Conservation (phyloP, 768 basidiomycete genomes). For the Leucocoprinus birnbaumii region DNA sequence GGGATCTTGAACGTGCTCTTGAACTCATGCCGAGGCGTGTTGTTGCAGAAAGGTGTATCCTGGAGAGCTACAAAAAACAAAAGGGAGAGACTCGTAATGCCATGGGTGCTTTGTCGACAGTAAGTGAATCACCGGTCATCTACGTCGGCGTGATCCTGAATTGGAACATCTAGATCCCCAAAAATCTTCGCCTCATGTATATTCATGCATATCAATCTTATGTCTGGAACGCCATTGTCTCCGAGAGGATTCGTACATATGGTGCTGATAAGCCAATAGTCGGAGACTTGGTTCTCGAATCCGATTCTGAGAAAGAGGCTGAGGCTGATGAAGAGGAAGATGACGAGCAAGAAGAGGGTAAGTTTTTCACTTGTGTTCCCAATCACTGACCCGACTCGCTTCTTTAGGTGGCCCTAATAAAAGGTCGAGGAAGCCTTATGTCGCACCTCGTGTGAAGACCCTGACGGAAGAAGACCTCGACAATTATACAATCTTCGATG, state of each 20-base stretch:
- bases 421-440: slow-evolving; percentile 52
- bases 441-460: slow-evolving; percentile 70
- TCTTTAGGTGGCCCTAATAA: slow-evolving; percentile 25
- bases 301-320: slow-evolving; percentile 28
- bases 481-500: slow-evolving; percentile 88
- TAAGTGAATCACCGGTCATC: slow-evolving; percentile 31
- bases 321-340: slow-evolving; percentile 32
- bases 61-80: slow-evolving; percentile 87
- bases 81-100: slow-evolving; percentile 77
- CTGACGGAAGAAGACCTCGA: slow-evolving; percentile 75
- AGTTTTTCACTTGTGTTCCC: slow-evolving; percentile 14
- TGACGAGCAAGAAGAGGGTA: slow-evolving; percentile 30
- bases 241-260: slow-evolving; percentile 81
- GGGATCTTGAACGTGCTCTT: slow-evolving; percentile 78
- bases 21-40: slow-evolving; percentile 86
- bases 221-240: slow-evolving; percentile 97
- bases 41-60: slow-evolving; percentile 89
- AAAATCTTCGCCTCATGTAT: slow-evolving; percentile 95
- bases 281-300: slow-evolving; percentile 89
- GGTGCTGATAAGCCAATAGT: slow-evolving; percentile 73
- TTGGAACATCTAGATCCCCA: slow-evolving; percentile 70
- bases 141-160: background rate
- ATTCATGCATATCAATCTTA: slow-evolving; percentile 99
- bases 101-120: slow-evolving; percentile 85
- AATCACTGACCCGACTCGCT: background rate